Percentiles rank a stretch among this genome's conserved stretches.
These are phyloP conservation scores for Pontederia crassipes DNA, from an alignment of 176 grass and related monocot species.

Conservation along the genomic window DNA sequence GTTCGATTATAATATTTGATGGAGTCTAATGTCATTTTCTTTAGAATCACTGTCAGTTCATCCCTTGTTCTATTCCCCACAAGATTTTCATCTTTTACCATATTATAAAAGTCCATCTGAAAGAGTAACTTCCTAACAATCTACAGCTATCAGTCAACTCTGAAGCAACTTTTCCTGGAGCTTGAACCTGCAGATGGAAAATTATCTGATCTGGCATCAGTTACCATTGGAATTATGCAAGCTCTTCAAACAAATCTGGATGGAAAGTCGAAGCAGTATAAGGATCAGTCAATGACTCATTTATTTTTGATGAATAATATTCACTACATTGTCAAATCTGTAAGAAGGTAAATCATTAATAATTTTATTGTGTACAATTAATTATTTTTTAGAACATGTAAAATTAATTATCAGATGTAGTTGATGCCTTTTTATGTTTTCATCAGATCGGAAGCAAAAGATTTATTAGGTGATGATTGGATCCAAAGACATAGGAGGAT, in stretches of 20 bases:
- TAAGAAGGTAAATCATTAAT: slow-evolving; percentile 43
- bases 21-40: too few relatives aligned
- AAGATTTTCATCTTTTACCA: background rate
- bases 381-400: background rate
- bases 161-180: slow-evolving; percentile 70
- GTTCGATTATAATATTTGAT: too few relatives aligned
- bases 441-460: slow-evolving; percentile 76
- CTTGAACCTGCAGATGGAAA: slow-evolving; percentile 40
- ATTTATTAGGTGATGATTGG: slow-evolving; percentile 83
- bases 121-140: background rate
- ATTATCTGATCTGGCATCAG: slow-evolving; percentile 48
- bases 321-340: slow-evolving; percentile 69
- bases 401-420: background rate
- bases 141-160: slow-evolving; percentile 63
- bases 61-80: background rate
- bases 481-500: slow-evolving; percentile 68
- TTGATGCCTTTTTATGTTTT: background rate
- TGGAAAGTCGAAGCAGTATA: slow-evolving; percentile 70
- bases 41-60: too few relatives aligned
- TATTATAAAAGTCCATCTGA: background rate
- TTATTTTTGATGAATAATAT: slow-evolving; percentile 97
- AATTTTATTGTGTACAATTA: slow-evolving; percentile 2
- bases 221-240: slow-evolving; percentile 66
- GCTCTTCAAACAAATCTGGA: slow-evolving; percentile 80
- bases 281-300: slow-evolving; percentile 58